These are phyloP conservation scores for Coemansia sp. DNA, from an alignment of 192 early-diverging fungal genomes.

Conservation along the genomic window DNA sequence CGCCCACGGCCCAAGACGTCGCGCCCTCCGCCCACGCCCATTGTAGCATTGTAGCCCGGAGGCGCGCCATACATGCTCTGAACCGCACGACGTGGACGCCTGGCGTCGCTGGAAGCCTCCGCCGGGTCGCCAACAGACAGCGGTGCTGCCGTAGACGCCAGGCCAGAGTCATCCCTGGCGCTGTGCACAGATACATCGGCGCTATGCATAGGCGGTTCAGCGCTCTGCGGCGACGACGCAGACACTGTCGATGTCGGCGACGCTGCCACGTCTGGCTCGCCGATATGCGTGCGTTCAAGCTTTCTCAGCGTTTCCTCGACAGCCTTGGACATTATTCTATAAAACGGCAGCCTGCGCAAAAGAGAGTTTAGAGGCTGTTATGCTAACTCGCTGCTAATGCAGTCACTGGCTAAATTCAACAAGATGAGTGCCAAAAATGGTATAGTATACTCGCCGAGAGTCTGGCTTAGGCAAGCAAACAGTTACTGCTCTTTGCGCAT, in stretches of 20 bases:
- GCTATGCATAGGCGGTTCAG: neutral
- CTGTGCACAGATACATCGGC: slow-evolving; percentile 8
- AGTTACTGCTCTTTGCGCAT: neutral
- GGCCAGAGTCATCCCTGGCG: slow-evolving; percentile 11
- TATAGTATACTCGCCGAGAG: neutral
- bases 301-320: slow-evolving; percentile 50
- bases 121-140: slow-evolving; percentile 8
- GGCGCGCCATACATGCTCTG: slow-evolving; percentile 56
- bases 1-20: slow-evolving; percentile 41
- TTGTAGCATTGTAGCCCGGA: slow-evolving; percentile 50
- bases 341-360: neutral
- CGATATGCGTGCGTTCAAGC: slow-evolving; percentile 43
- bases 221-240: slow-evolving; percentile 11
- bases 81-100: slow-evolving; percentile 40
- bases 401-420: neutral
- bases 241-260: slow-evolving; percentile 38
- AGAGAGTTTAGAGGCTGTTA: neutral
- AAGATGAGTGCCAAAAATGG: neutral
- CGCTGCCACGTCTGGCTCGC: slow-evolving; percentile 22
- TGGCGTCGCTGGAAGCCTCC: slow-evolving; percentile 13
- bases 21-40: slow-evolving; percentile 49
- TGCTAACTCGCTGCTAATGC: neutral
- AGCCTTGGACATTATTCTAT: slow-evolving; percentile 52
- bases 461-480: neutral
- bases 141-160: slow-evolving; percentile 12